Conservation (phyloP, 2,329 filamentous ascomycete species). For the Myriosclerotinia scirpicola region DNA sequence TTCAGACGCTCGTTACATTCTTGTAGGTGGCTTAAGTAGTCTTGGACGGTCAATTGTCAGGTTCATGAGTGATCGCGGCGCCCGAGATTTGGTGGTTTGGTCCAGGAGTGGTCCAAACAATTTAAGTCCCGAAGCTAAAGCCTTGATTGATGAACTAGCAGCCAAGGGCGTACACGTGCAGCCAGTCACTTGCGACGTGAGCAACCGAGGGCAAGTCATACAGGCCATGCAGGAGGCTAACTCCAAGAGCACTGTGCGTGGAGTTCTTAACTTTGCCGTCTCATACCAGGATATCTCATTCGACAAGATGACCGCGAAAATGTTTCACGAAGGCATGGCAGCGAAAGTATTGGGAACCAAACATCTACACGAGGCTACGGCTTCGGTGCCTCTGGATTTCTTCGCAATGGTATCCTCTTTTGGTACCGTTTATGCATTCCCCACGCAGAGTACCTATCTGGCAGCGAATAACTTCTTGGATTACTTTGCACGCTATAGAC, state of each 20-base stretch:
- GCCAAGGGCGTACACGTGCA: too few relatives aligned
- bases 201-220: background rate
- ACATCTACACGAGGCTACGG: background rate
- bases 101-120: too few relatives aligned
- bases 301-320: too few relatives aligned
- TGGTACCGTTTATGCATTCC: conserved; percentile 37
- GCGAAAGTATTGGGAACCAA: background rate
- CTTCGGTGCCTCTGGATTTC: conserved; percentile 40
- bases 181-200: background rate
- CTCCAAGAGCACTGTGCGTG: background rate
- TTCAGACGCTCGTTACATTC: too few relatives aligned
- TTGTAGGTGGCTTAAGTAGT: too few relatives aligned
- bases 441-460: conserved; percentile 43
- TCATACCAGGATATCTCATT: too few relatives aligned
- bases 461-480: conserved; percentile 44
- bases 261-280: background rate
- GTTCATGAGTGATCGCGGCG: too few relatives aligned
- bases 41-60: too few relatives aligned
- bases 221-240: background rate
- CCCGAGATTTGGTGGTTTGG: too few relatives aligned
- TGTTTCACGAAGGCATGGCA: background rate
- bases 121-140: too few relatives aligned
- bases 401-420: conserved; percentile 41
- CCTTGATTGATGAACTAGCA: too few relatives aligned
- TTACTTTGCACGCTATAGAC: conserved; percentile 6